Conservation (phyloP, 129 eudicot species). For the Oenanthe sinensis region DNA sequence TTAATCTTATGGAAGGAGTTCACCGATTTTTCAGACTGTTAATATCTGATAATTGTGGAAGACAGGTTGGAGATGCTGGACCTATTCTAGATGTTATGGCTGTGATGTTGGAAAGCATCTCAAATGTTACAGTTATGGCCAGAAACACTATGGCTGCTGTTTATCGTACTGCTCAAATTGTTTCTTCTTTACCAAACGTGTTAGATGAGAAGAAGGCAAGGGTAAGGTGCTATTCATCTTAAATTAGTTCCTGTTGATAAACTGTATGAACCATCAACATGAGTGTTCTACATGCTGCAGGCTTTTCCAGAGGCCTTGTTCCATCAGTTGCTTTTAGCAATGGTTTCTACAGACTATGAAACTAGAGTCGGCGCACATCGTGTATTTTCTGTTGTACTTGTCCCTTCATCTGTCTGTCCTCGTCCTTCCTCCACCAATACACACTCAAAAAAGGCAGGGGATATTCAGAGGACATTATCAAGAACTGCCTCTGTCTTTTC, state of each 20-base stretch:
- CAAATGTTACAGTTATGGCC: slow-evolving; percentile 48
- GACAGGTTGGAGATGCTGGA: slow-evolving; percentile 76
- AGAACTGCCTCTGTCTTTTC: slow-evolving; percentile 64
- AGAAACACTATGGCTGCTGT: slow-evolving; percentile 68
- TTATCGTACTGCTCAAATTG: slow-evolving; percentile 59
- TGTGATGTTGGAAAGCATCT: slow-evolving; percentile 67
- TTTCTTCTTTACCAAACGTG: slow-evolving; percentile 56
- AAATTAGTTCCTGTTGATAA: background rate
- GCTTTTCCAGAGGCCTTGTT: slow-evolving; percentile 74
- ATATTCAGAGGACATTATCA: slow-evolving; percentile 47
- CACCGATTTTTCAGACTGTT: background rate
- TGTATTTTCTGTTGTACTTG: slow-evolving; percentile 69
- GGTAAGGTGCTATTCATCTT: slow-evolving; percentile 10
- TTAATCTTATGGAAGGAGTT: background rate
- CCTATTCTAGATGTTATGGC: slow-evolving; percentile 77
- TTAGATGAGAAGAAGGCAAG: slow-evolving; percentile 58
- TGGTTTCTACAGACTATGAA: slow-evolving; percentile 57
- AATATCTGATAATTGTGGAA: slow-evolving; percentile 3
- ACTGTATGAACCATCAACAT: background rate
- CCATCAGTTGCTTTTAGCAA: slow-evolving; percentile 66
- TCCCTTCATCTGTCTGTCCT: slow-evolving; percentile 75
- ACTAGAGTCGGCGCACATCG: slow-evolving; percentile 70
- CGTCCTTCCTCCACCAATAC: slow-evolving; percentile 17
- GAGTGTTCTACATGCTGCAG: slow-evolving; percentile 15
- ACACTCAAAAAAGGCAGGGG: slow-evolving; percentile 21